Base-by-base conservation (phyloP, 2,329 filamentous ascomycete genomes). In the Elsinoe batatas region DNA sequence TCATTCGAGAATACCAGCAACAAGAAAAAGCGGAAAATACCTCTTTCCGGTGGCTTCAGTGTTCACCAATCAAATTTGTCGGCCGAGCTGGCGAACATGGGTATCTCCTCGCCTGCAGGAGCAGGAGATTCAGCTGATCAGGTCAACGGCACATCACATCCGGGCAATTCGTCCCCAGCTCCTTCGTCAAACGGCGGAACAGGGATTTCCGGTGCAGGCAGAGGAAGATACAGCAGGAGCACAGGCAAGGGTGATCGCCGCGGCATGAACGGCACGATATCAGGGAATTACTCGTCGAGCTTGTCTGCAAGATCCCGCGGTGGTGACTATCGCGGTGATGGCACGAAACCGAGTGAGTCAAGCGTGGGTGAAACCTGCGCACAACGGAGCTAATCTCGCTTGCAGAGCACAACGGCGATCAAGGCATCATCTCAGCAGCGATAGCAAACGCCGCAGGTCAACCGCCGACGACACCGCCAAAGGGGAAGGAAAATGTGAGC, bases 21-120 rank as follows among this genome's bases (percentile, higher is more conserved):
- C 69, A 98, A 98, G 73, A 98, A 97, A 76, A 97, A 98, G 72
- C 82, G 93, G 62, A 98, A 98, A 73, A 97, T 98, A 36, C 93
- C 93, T 0, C 90, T 90, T 0, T 89, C 88, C 8, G 87, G 88
- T 15, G 87, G 88, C 64, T 76, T 83, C 12, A 80, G 74, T 55
- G 72, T 76, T 59, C 79, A 82, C 65, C 76, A 82, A 60, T 75
- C 76, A 60, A 73, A 75, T 56, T 70, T 87, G 53, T 82, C 81
- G 13, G 77, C 80, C 26, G 83, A 86, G 61, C 75, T 86, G 69
- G 79, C 82, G 38, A 80, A 76, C 63, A 79, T 85, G 77, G 81
- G 80, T 43, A 75, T 85, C 47, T 74, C 75, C 35, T 71, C 75
- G 6, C 53, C 40, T 15, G 44, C 51, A 40, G 64, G 70, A 32